Evolutionary conservation across 2,329 filamentous ascomycete species (phyloP), one percentile per base, ranked within the genome.

Genomic region (Xylaria digitata): DNA sequence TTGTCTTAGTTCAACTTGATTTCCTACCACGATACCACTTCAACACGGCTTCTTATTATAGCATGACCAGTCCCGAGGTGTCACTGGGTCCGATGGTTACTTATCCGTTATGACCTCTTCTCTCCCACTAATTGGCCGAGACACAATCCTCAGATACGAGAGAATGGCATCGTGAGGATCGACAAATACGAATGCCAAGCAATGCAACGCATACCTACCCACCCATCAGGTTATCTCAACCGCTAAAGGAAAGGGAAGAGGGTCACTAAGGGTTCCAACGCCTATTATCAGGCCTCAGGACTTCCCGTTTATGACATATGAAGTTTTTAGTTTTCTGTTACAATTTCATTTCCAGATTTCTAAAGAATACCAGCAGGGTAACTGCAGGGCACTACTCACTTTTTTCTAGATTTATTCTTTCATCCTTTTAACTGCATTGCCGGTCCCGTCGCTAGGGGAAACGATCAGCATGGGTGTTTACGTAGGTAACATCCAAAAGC

Each of bases 111-210:
- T 40, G 19, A 9, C 6, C 3, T 19, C 6, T 37, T 30, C 53
- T 42, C 21, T 55, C 26, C 30, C 37, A 23, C 5, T 26, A 57
- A 67, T 68, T 65, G 62, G 58, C 30, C 34, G 26, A 50, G 37
- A 42, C 15, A 4, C 5, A 26, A 40, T 40, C 23, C 19, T 7
- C 7, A 30, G 21, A 55, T 23, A 55, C 21, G 34, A 40, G 52
- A 43, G 37, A 8, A 17, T 42, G 11, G 53, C 13, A 48, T 52
- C 46, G 57, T 21, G 46, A 57, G 8, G 64, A 68, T 71, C 60
- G 61, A 48, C 65, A 59, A 69, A 68, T 68, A 68, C 61, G 58
- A 62, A 61, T 58, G 68, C 68, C 67, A 70, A 69, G 61, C 40
- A 37, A 53, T 50, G 58, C 46, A 66, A 21, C 23, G 17, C 49